Evolutionary conservation across 2,329 filamentous ascomycete species (phyloP), one percentile per base, ranked within the genome.

Genomic region (Colletotrichum cereale): DNA sequence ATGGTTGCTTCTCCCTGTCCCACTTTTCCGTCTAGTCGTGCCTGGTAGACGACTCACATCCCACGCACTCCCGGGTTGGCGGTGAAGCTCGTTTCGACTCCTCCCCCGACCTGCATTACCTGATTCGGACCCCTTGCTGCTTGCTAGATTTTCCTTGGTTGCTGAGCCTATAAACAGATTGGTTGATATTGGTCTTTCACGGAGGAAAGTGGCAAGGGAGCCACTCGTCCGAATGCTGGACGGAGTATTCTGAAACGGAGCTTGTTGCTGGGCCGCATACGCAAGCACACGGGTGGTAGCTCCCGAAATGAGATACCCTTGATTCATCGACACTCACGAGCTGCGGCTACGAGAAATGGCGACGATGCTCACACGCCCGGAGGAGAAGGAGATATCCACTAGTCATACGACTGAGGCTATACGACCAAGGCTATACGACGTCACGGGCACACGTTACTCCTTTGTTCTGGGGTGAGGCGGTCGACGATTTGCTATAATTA

Each of bases 81-180:
- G 72, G 73, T 76, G 75, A 76, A 78, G 76, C 74, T 76, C 67
- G 40, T 61, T 62, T 40, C 58, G 36, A 36, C 52, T 55, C 50
- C 48, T 21, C 34, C 31, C 34, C 31, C 48, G 36, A 29, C 53
- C 62, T 58, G 71, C 58, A 53, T 73, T 67, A 58, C 71, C 67
- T 53, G 50, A 73, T 73, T 50, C 24, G 67, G 67, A 62, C 38
- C 63, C 62, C 68, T 66, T 71, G 62, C 62, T 55, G 18, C 8
- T 48, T 52, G 48, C 53, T 44, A 53, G 29, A 14, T 67, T 64
- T 29, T 71, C 57, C 34, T 63, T 14, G 44, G 48, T 44, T 58
- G 29, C 52, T 38, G 56, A 47, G 47, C 58, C 12, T 69, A 34
- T 34, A 68, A 64, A 65, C 64, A 65, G 50, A 65, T 61, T 40